Conservation (phyloP, 176 grass and related monocot genomes). For the Avena sativa region DNA sequence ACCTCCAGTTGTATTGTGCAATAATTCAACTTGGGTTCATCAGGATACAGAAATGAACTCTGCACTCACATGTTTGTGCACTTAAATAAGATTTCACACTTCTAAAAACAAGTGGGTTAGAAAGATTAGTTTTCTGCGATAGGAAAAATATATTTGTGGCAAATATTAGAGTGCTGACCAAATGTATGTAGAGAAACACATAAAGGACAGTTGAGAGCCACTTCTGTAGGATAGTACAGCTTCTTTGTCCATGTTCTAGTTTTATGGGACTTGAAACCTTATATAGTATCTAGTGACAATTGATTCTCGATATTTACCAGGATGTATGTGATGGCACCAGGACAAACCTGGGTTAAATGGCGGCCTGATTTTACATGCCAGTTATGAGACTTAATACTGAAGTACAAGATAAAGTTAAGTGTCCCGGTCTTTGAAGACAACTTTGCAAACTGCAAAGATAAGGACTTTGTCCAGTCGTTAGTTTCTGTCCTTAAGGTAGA, state of each 20-base stretch:
- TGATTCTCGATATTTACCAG: background rate
- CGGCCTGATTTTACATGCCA: background rate
- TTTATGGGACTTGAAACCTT: background rate
- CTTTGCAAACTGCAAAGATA: background rate
- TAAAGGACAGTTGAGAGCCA: background rate
- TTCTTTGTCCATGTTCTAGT: background rate
- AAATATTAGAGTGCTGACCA: background rate
- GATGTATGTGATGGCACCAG: background rate
- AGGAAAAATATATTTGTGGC: background rate
- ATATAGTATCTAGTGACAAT: background rate
- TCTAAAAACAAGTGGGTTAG: background rate
- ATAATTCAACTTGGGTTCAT: background rate
- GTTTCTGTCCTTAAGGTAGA: background rate
- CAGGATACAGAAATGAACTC: background rate
- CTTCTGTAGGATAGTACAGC: background rate
- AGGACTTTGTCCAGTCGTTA: background rate
- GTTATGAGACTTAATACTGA: background rate
- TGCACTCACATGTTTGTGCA: background rate
- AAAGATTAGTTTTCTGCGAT: background rate
- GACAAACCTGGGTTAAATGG: background rate
- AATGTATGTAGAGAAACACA: background rate
- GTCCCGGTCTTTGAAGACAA: background rate
- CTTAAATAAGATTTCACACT: background rate
- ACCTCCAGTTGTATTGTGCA: background rate
- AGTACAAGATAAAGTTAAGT: background rate